These are phyloP conservation scores for Taphrina sp. DNA, from an alignment of 1,139 yeast genomes.

Conservation along the genomic window DNA sequence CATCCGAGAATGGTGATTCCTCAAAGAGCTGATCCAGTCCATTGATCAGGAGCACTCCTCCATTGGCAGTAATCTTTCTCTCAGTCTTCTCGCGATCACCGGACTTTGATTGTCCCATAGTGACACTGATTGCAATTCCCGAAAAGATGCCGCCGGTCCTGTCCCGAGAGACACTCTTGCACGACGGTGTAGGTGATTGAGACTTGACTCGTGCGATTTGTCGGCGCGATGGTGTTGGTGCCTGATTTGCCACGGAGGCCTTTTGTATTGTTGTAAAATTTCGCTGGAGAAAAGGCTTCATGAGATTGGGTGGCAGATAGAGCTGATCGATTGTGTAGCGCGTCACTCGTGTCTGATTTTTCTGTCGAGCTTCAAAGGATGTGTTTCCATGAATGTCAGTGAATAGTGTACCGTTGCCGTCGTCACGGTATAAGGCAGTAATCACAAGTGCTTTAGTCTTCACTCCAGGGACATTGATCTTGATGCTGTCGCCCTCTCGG, in stretches of 20 bases:
- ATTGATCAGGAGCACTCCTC: constrained; percentile 8
- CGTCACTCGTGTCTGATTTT: background rate
- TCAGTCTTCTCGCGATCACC: constrained; percentile 1
- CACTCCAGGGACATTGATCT: constrained; percentile 8
- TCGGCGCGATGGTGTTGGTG: constrained; percentile 19
- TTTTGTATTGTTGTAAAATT: background rate
- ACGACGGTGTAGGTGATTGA: constrained; percentile 9
- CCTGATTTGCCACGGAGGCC: background rate
- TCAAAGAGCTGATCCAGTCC: constrained; percentile 21
- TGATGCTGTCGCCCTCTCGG: constrained; percentile 19
- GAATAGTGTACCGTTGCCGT: background rate
- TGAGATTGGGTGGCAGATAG: constrained; percentile 10
- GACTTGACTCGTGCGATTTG: background rate
- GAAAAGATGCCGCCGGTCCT: constrained; percentile 1
- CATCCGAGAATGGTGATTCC: constrained; percentile 9
- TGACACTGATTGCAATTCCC: constrained; percentile 21
- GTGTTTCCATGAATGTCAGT: constrained; percentile 22
- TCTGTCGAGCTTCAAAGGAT: constrained; percentile 8
- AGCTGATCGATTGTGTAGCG: constrained; percentile 12
- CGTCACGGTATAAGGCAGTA: constrained; percentile 2
- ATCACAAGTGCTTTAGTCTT: constrained; percentile 3
- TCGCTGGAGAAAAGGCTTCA: constrained; percentile 12
- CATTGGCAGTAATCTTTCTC: constrained; percentile 13
- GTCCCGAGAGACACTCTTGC: background rate
- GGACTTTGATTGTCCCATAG: background rate